A percentile compares a stretch with the other conserved stretches of the same genome.
phyloP scores from a whole-genome alignment of 2,329 filamentous ascomycete species.

The Coniochaeta hoffmannii region DNA sequence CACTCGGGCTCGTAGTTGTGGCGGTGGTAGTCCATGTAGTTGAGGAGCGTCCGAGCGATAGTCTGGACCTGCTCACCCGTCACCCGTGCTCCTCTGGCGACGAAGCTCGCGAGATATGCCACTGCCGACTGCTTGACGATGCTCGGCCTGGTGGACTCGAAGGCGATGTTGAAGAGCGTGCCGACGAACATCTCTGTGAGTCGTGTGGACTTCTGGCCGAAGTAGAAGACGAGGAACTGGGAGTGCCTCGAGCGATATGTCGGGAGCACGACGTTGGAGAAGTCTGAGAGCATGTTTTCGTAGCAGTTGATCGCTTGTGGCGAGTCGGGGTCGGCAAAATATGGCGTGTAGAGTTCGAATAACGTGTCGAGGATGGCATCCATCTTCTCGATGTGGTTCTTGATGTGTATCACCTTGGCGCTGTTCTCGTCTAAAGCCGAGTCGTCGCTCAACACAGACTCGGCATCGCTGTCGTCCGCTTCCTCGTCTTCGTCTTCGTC shows the following conservation, averaged over 20 bases:
- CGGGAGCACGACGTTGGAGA: conserved; percentile 79
- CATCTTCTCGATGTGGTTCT: conserved; percentile 81
- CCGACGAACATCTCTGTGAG: conserved; percentile 79
- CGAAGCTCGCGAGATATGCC: conserved; percentile 90
- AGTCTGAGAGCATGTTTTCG: conserved; percentile 75
- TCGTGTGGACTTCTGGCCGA: conserved; percentile 71
- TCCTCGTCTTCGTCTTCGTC: conserved; percentile 37
- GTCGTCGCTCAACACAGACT: conserved; percentile 65
- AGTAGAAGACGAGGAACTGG: conserved; percentile 94
- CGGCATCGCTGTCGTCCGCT: conserved; percentile 55
- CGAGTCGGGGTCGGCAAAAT: conserved; percentile 62
- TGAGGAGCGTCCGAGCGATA: conserved; percentile 72
- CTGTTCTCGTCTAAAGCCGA: conserved; percentile 56
- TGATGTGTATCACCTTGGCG: conserved; percentile 61
- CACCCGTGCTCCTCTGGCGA: conserved; percentile 81
- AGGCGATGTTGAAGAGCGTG: conserved; percentile 64
- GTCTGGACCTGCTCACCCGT: conserved; percentile 68
- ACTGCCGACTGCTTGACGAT: conserved; percentile 77
- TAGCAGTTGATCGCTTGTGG: conserved; percentile 66
- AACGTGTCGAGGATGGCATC: conserved; percentile 83
- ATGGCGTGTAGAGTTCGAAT: conserved; percentile 72
- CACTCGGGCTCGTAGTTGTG: conserved; percentile 64
- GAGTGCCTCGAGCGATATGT: conserved; percentile 89
- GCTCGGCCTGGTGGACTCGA: conserved; percentile 62
- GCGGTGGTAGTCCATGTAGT: conserved; percentile 71